A percentile compares a stretch with the other conserved stretches of the same genome.
These are phyloP conservation scores for Corchorus olitorius DNA, from an alignment of 345 rosid genomes.

Conservation along the genomic window DNA sequence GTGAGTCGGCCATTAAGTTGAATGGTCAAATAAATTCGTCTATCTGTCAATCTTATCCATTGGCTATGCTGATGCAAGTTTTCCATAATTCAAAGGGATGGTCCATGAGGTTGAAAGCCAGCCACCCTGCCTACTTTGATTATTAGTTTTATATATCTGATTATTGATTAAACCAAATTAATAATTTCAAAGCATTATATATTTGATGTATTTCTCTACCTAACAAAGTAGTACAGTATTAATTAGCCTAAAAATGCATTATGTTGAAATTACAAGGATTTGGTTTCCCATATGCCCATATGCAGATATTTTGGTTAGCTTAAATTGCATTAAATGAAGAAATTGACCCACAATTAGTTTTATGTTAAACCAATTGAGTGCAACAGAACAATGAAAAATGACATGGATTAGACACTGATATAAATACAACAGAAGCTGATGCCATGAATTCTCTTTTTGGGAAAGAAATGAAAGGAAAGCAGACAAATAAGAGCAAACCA, in stretches of 20 bases:
- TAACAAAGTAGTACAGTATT: not conserved
- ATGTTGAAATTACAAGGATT: not conserved
- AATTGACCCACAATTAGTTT: too few species aligned
- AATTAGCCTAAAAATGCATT: not conserved
- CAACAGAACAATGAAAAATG: not conserved
- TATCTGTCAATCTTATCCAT: constrained; percentile 14
- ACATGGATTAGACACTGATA: not conserved
- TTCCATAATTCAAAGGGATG: constrained; percentile 16
- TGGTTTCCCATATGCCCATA: not conserved
- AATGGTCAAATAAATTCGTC: not conserved
- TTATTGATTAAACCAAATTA: not conserved
- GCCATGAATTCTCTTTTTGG: not conserved
- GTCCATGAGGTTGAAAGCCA: constrained; percentile 17
- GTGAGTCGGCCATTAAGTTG: not conserved
- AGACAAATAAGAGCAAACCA: not conserved
- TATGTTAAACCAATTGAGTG: not conserved
- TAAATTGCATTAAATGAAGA: not conserved
- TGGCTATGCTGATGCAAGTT: constrained; percentile 19
- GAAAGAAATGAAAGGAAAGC: not conserved
- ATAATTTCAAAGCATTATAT: not conserved
- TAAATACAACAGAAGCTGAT: not conserved
- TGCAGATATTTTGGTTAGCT: not conserved
- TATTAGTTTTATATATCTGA: not conserved
- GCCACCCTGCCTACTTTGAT: not conserved
- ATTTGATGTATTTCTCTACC: not conserved